These are phyloP conservation scores for Astragalus glycyphyllos DNA, from an alignment of 306 rosid species.

Conservation along the genomic window DNA sequence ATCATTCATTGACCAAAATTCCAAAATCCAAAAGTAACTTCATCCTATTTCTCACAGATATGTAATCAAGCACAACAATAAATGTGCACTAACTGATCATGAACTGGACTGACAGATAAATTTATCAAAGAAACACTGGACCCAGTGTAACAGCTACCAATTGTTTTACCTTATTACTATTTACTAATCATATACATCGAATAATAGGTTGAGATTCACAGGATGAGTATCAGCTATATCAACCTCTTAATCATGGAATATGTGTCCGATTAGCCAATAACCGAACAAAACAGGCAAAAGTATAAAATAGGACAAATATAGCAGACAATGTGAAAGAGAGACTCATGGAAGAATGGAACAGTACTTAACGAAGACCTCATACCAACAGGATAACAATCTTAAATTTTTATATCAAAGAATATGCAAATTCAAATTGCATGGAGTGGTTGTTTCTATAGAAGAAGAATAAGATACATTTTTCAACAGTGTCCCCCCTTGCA, in stretches of 20 bases:
- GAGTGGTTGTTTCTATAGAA: slow-evolving; percentile 19
- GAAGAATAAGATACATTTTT: neutral
- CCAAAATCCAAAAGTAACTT: slow-evolving; percentile 15
- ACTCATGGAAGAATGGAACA: slow-evolving; percentile 19
- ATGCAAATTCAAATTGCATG: slow-evolving; percentile 27
- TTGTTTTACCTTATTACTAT: neutral
- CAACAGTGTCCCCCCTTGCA: neutral
- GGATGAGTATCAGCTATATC: neutral
- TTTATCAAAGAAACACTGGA: neutral
- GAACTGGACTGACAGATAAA: slow-evolving; percentile 16
- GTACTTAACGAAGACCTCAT: neutral
- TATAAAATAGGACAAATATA: slow-evolving; percentile 10
- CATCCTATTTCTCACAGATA: slow-evolving; percentile 25
- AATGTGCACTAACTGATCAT: slow-evolving; percentile 33
- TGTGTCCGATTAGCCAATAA: slow-evolving; percentile 14
- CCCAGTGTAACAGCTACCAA: neutral
- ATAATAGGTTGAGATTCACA: slow-evolving; percentile 19
- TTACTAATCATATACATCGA: neutral
- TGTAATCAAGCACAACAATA: slow-evolving; percentile 12
- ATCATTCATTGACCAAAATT: slow-evolving; percentile 30
- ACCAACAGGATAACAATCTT: neutral
- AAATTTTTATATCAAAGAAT: neutral
- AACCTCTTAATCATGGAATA: neutral
- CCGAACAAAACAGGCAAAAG: slow-evolving; percentile 2
- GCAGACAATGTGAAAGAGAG: slow-evolving; percentile 21